Percentiles rank a stretch among this genome's conserved stretches.
Evolutionary conservation across 2,329 filamentous ascomycete species (phyloP).

Genomic region (Zymoseptoria passerinii): DNA sequence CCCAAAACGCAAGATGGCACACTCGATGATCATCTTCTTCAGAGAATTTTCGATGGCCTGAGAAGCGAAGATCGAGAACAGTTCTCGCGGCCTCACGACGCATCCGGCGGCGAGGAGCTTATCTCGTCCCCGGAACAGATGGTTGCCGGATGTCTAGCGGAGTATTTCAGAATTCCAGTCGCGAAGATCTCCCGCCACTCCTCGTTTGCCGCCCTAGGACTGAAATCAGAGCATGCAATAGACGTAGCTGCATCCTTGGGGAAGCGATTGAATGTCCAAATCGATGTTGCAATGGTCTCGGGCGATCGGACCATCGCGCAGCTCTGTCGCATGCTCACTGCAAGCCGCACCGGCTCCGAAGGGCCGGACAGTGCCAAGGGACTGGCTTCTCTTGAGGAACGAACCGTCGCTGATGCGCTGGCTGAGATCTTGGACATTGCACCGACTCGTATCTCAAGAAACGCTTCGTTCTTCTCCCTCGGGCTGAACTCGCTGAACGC

Average conservation of each 20-base stretch:
- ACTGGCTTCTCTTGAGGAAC: constrained; percentile 50
- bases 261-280: constrained; percentile 37
- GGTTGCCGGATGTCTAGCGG: constrained; percentile 49
- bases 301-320: constrained; percentile 57
- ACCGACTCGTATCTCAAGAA: constrained; percentile 45
- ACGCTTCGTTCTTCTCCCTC: constrained; percentile 66
- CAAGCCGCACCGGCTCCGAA: not conserved
- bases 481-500: constrained; percentile 58
- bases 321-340: constrained; percentile 32
- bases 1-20: constrained; percentile 71
- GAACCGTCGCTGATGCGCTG: constrained; percentile 47
- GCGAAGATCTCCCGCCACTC: constrained; percentile 52
- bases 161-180: constrained; percentile 40
- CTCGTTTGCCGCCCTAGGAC: constrained; percentile 67
- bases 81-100: constrained; percentile 28
- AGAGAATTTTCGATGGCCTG: constrained; percentile 41
- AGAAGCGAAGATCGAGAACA: constrained; percentile 38
- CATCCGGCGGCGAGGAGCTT: constrained; percentile 29
- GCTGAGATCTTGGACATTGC: constrained; percentile 43
- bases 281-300: constrained; percentile 64
- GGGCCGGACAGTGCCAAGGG: constrained; percentile 4
- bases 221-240: constrained; percentile 51
- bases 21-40: constrained; percentile 53
- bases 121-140: constrained; percentile 50
- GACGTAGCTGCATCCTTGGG: constrained; percentile 56